These are phyloP conservation scores for Kodamaea sagamina DNA, from an alignment of 805 yeast genomes.

Conservation along the genomic window DNA sequence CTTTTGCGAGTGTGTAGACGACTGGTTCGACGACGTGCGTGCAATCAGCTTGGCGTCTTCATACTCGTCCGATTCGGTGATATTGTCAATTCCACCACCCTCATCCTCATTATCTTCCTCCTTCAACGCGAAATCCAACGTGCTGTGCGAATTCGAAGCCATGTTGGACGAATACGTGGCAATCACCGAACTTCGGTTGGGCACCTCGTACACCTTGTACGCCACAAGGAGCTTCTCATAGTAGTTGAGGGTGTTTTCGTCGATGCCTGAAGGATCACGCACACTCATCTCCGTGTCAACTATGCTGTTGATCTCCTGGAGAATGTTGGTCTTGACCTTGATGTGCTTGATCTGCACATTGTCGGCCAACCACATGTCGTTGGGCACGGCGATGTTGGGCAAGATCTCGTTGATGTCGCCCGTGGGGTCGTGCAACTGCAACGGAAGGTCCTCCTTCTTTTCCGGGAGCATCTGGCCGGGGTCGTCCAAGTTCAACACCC, in stretches of 20 bases:
- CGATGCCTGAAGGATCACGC: conserved; percentile 15
- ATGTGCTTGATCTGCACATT: conserved; percentile 32
- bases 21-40: conserved; percentile 17
- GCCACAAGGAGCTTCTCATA: conserved; percentile 36
- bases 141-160: conserved; percentile 10
- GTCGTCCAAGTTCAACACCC: conserved; percentile 23
- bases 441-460: not conserved
- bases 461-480: not conserved
- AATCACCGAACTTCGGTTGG: conserved; percentile 15
- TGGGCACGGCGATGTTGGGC: conserved; percentile 36
- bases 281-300: conserved; percentile 24
- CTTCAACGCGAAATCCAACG: conserved; percentile 16
- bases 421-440: not conserved
- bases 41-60: conserved; percentile 18
- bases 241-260: conserved; percentile 30
- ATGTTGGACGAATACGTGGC: conserved; percentile 7
- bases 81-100: not conserved
- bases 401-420: conserved; percentile 26
- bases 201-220: conserved; percentile 30
- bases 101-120: conserved; percentile 22
- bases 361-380: conserved; percentile 39
- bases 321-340: conserved; percentile 33
- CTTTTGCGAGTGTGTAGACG: conserved; percentile 16
- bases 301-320: conserved; percentile 35
- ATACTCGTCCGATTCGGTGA: conserved; percentile 18